Base-by-base conservation (phyloP, 2,329 filamentous ascomycete species). In the Leptographium procerum region DNA sequence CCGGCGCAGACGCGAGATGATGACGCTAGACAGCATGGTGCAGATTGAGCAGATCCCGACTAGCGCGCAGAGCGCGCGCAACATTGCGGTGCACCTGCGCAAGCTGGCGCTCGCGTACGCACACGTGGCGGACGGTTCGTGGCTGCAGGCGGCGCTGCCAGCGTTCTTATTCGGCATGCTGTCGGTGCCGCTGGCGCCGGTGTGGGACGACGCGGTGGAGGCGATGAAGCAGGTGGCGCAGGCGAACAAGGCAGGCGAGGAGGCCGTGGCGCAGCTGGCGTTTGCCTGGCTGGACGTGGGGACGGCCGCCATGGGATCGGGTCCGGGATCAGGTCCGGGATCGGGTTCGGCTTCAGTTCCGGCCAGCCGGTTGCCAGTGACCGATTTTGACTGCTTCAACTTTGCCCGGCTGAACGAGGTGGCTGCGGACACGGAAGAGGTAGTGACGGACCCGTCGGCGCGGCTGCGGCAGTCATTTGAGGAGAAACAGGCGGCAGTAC, bases 121-220 rank as follows among this genome's bases (percentile, higher is more conserved):
- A 7, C 75, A 80, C 28, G 68, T 86, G 11, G 74, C 76, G 47
- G 73, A 80, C 2, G 77, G 81, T 43, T 81, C 81, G 1, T 88
- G 86, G 82, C 73, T 95, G 63, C 77, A 81, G 60, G 79, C 81
- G 65, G 83, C 90, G 8, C 80, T 97, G 33, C 88, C 91, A 0
- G 79, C 83, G 0, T 97, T 91, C 66, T 85, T 90, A 65, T 96
- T 96, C 65, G 94, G 94, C 54, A 81, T 96, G 71, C 79, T 97
- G 60, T 94, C 91, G 0, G 84, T 95, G 54, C 89, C 87, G 64
- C 78, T 96, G 63, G 82, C 91, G 0, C 90, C 90, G 40, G 77
- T 95, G 7, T 96, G 92, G 89, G 89, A 95, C 61, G 89, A 95
- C 65, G 82, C 89, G 0, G 83, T 87, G 55, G 81, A 84, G 57